Percentiles rank a stretch among this genome's conserved stretches.
These are phyloP conservation scores for Dissophora globulifera DNA, from an alignment of 192 early-diverging fungal species.

Conservation along the genomic window DNA sequence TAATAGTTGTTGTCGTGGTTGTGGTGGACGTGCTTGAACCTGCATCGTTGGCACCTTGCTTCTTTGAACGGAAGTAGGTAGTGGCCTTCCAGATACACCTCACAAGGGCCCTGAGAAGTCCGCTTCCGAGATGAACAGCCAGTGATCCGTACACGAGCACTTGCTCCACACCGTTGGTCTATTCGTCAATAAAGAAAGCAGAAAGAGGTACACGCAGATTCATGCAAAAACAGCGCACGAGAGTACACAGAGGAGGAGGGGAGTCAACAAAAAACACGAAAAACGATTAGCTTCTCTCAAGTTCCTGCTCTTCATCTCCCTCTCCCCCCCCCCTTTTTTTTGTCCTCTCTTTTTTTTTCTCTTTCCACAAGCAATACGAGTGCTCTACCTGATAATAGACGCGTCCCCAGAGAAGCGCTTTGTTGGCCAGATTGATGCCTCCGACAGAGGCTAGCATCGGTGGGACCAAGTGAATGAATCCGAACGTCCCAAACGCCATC, in stretches of 20 bases:
- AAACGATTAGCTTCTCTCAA: no score
- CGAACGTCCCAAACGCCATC: constrained; percentile 46
- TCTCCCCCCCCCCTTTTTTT: no score
- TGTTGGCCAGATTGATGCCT: constrained; percentile 54
- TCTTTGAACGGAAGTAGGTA: constrained; percentile 7
- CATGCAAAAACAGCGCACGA: neutral
- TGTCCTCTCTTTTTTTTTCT: neutral
- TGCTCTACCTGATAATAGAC: constrained; percentile 57
- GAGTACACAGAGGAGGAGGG: neutral
- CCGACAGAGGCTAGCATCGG: constrained; percentile 41
- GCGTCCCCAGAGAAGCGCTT: constrained; percentile 53
- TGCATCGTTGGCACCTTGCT: constrained; percentile 7
- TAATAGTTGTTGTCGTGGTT: constrained; percentile 39
- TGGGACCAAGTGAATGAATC: constrained; percentile 45
- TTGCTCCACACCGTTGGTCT: constrained; percentile 43
- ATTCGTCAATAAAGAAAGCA: neutral
- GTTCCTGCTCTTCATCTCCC: no score
- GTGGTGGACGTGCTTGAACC: constrained; percentile 2
- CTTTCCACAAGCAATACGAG: no score
- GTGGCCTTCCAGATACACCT: constrained; percentile 47
- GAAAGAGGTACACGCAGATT: no score
- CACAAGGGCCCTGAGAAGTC: constrained; percentile 31
- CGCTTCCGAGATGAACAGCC: constrained; percentile 36
- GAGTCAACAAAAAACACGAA: no score
- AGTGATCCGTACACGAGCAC: constrained; percentile 55